A percentile compares a stretch with the other conserved stretches of the same genome.
Conservation (phyloP, 2,329 filamentous ascomycete genomes). For the Curvularia hawaiiensis region DNA sequence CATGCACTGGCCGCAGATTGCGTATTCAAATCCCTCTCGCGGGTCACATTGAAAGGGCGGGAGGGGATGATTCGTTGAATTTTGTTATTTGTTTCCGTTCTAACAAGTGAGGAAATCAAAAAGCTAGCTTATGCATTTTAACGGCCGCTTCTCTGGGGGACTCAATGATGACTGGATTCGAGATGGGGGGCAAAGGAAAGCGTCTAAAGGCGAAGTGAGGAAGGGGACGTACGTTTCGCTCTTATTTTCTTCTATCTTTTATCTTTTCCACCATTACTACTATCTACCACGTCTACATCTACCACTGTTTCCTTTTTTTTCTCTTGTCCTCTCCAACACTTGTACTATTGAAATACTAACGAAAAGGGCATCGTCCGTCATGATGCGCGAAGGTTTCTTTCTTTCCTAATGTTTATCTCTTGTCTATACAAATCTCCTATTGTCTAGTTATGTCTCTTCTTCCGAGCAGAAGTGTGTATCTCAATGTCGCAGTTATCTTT, state of each 20-base stretch:
- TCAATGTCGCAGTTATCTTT: no score
- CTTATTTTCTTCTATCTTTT: background rate
- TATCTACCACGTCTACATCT: background rate
- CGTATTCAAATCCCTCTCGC: slow-evolving; percentile 31
- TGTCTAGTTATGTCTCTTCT: background rate
- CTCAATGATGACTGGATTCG: background rate
- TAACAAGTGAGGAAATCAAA: background rate
- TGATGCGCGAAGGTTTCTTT: background rate
- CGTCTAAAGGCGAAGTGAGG: background rate
- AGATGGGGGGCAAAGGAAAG: background rate
- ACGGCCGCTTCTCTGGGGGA: background rate
- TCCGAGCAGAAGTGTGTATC: no score
- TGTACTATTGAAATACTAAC: background rate
- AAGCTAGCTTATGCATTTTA: background rate
- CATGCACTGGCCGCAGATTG: slow-evolving; percentile 41
- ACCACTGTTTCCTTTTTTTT: no score
- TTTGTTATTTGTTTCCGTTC: background rate
- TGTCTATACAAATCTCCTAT: background rate
- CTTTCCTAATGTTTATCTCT: background rate
- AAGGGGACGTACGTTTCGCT: background rate
- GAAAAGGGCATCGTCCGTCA: background rate
- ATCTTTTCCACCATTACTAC: no score
- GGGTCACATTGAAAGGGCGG: background rate
- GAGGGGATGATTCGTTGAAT: background rate
- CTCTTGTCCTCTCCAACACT: background rate